These are phyloP conservation scores for Scopulariopsis brevicaulis DNA, from an alignment of 2,329 filamentous ascomycete species.

Conservation along the genomic window DNA sequence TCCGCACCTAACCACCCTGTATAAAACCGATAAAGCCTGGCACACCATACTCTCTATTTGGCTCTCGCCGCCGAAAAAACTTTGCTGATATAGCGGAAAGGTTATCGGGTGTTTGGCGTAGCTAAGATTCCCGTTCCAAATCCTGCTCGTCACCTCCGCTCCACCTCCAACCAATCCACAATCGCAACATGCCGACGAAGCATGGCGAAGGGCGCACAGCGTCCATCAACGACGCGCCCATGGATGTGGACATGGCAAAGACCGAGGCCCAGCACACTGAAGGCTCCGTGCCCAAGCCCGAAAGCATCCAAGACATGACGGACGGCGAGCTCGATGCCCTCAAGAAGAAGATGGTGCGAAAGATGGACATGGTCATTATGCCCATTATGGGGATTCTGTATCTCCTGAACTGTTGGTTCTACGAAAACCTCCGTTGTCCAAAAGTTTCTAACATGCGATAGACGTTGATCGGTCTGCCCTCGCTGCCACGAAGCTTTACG, in stretches of 20 bases:
- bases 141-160: too few relatives aligned
- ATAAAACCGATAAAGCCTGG: too few relatives aligned
- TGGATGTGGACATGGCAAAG: not conserved
- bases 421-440: not conserved
- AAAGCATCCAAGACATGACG: conserved; percentile 8
- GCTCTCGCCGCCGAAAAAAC: too few relatives aligned
- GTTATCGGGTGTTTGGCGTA: too few relatives aligned
- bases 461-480: conserved; percentile 24
- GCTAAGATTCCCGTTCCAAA: too few relatives aligned
- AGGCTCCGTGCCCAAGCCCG: conserved; percentile 7
- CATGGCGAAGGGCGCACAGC: not conserved
- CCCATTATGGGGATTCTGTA: conserved; percentile 20
- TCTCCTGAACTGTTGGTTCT: conserved; percentile 20
- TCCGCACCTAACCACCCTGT: too few relatives aligned
- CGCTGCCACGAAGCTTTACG: conserved; percentile 24
- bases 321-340: conserved; percentile 8
- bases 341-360: conserved; percentile 11
- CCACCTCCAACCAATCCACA: not conserved
- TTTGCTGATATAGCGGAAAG: too few relatives aligned
- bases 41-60: too few relatives aligned
- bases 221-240: not conserved
- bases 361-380: conserved; percentile 12
- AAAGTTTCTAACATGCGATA: not conserved
- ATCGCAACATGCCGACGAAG: not conserved
- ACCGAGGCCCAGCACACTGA: not conserved